Base-by-base conservation (phyloP, 2,329 filamentous ascomycete genomes). In the Fusarium odoratissimum region DNA sequence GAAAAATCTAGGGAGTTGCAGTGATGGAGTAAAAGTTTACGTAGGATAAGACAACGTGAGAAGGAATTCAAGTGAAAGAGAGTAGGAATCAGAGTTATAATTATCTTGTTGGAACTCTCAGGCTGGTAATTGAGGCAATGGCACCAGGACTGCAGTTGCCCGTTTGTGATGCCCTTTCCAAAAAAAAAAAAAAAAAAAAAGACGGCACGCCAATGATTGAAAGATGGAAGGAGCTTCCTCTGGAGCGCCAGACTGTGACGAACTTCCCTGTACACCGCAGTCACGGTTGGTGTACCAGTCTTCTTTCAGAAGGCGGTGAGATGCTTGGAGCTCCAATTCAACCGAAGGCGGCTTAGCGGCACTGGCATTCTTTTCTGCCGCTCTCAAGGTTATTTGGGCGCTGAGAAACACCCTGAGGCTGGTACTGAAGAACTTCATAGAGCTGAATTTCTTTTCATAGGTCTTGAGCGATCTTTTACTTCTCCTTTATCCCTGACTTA, bases 291-390 rank as follows among this genome's bases (percentile, higher is more conserved):
- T 12, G 4, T 21, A 19, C 59, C 67, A 67, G 35, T 62, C 44
- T 21, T 13, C 4, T 14, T 56, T 4, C 2, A 12, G 62, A 56
- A 60, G 54, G 71, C 71, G 71, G 71, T 73, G 62, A 56, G 33
- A 6, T n/a, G 14, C 3, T 33, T 2, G 7, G 1, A 21, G 0
- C 13, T 8, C 0, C 1, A 11, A 13, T 2, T 13, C n/a, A 49
- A 12, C 55, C 23, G 4, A 9, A 49, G n/a, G 12, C 5, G 25
- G 60, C 30, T 51, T 73, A 74, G 71, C 51, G 51, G 1, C 3
- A 5, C 37, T 44, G 46, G 30, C 45, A 67, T 54, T 75, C 69
- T 73, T 77, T 77, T 77, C 74, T 77, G 75, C 75, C 74, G 14
- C 48, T 17, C 23, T 49, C 49, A 57, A 65, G 61, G 48, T 72